Percentiles rank a stretch among this genome's conserved stretches.
Conservation (phyloP, 2,329 filamentous ascomycete species). For the Fusarium lateritium region DNA sequence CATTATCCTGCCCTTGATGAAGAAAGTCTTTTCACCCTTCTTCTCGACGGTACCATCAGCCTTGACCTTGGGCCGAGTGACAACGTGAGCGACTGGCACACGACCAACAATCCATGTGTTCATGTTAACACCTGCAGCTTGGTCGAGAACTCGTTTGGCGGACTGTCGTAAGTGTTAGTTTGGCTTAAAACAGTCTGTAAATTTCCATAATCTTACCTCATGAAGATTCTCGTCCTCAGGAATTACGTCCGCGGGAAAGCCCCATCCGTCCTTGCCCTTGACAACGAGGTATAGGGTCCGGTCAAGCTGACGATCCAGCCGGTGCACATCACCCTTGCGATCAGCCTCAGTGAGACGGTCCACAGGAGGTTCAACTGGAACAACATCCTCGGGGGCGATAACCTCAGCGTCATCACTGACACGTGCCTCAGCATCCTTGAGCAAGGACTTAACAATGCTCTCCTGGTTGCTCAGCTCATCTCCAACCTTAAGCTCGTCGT, state of each 20-base stretch:
- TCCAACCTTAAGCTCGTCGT: constrained; percentile 88
- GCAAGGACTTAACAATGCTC: constrained; percentile 75
- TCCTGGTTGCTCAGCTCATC: constrained; percentile 76
- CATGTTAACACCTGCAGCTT: constrained; percentile 92
- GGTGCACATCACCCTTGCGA: constrained; percentile 77
- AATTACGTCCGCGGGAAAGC: constrained; percentile 82
- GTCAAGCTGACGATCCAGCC: constrained; percentile 84
- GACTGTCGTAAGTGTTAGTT: constrained; percentile 67
- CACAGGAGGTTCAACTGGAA: constrained; percentile 79
- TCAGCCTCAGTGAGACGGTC: constrained; percentile 85
- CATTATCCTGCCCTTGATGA: constrained; percentile 97
- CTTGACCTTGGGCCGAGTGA: constrained; percentile 66
- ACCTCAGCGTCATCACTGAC: constrained; percentile 73
- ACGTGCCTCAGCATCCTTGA: constrained; percentile 80
- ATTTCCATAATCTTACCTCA: constrained; percentile 70
- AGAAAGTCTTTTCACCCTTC: constrained; percentile 88
- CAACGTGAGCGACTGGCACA: constrained; percentile 86
- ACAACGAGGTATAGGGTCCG: constrained; percentile 91
- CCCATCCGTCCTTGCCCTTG: constrained; percentile 82
- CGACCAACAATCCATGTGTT: constrained; percentile 98
- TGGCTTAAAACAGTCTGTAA: neutral
- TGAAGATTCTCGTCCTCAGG: constrained; percentile 82
- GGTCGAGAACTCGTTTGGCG: constrained; percentile 82
- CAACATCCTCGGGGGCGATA: constrained; percentile 70
- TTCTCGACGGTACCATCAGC: constrained; percentile 59